Base-by-base conservation (phyloP, 805 yeast species). In the Pichia phayaonensis region DNA sequence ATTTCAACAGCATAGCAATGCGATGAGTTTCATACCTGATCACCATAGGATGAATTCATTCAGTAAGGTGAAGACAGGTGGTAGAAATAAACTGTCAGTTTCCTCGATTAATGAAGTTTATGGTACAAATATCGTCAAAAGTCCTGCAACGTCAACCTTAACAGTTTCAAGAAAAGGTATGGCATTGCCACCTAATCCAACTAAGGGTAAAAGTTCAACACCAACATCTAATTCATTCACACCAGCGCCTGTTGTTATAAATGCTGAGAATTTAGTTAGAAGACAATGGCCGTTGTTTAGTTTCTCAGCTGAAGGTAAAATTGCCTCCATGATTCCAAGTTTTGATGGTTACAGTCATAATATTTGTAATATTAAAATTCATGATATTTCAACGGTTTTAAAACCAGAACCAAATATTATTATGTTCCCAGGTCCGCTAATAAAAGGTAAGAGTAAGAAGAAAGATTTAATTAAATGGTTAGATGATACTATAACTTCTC, bases 221-320 rank as follows among this genome's bases (percentile, higher is more conserved):
- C 52, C 42, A 18, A 46, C 47, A 38, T 40, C 40, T n/a, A 60
- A 56, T 34, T 23, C 49, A 0, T 46, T 64, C 56, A 47, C 65
- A 4, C 69, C 70, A 21, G 70, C 70, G 2, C 69, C 70, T 1
- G 67, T 60, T 40, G 68, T 72, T 8, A 66, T 69, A 29, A 76
- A 81, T 53, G 84, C 86, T 8, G 77, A 76, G 47, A 76, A 80
- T 23, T 64, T 84, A 47, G 65, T 73, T 23, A 66, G 69, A 44
- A 72, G 85, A 49, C 95, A 86, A 61, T 85, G 84, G 66, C 95
- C 96, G 0, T 61, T 89, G 34, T 84, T 87, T 62, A 72, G 76
- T 51, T 89, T 94, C 85, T 71, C 79, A 26, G 68, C 67, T 21
- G 71, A 79, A 3, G 64, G 68, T 8, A 74, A 70, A 44, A 59